Conservation (phyloP, 805 yeast species). For the Ogataea dorogensis region DNA sequence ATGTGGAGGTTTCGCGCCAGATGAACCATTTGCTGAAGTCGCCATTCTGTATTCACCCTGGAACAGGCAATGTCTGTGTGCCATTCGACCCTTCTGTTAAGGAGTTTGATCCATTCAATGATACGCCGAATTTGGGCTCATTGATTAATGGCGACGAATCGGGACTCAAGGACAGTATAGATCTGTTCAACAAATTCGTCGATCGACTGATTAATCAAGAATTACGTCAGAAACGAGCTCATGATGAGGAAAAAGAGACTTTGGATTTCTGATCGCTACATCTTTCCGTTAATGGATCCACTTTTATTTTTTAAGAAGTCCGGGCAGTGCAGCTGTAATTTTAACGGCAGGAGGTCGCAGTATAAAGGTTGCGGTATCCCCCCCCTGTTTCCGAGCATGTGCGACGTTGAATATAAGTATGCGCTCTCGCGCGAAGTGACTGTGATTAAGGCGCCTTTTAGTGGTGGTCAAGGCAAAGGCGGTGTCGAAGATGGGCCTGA, state of each 20-base stretch:
- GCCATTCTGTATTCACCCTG: constrained; percentile 96
- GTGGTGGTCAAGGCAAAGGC: constrained; percentile 91
- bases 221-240: constrained; percentile 36
- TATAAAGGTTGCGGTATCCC: constrained; percentile 1
- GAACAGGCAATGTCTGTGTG: constrained; percentile 93
- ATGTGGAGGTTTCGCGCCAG: constrained; percentile 88
- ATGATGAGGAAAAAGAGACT: constrained; percentile 28
- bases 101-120: constrained; percentile 69
- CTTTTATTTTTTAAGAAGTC: no score
- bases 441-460: constrained; percentile 86
- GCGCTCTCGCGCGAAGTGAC: constrained; percentile 55
- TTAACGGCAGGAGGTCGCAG: constrained; percentile 8
- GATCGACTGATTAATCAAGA: constrained; percentile 56
- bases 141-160: constrained; percentile 62
- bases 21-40: constrained; percentile 90
- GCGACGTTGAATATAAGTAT: constrained; percentile 45
- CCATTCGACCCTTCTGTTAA: constrained; percentile 59
- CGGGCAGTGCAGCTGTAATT: constrained; percentile 8
- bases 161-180: constrained; percentile 68
- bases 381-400: constrained; percentile 8
- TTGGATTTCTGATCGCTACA: constrained; percentile 22
- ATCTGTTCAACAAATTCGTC: constrained; percentile 64
- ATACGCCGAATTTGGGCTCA: constrained; percentile 70
- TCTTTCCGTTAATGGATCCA: constrained; percentile 9
- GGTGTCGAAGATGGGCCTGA: constrained; percentile 97